Base-by-base conservation (phyloP, 768 basidiomycete species). In the Cyclocybe cylindracea region DNA sequence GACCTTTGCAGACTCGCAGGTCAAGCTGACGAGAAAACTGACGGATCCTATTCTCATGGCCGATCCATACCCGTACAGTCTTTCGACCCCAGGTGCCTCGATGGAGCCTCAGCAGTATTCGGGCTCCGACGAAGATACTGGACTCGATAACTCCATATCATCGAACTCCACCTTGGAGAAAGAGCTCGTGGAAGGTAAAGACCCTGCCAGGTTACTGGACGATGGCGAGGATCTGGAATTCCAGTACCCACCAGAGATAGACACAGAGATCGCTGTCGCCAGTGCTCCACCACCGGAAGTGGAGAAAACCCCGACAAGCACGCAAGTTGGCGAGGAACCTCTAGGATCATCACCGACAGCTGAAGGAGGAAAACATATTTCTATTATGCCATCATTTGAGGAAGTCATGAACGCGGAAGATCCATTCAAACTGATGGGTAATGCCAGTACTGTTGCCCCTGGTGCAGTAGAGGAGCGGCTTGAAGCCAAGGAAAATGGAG, bases 31-130 rank as follows among this genome's bases (percentile, higher is more conserved):
- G 7, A 56, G 58, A 34, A 59, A 58, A 40, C 51, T 71, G 5
- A 66, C 65, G 35, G 63, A 65, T 24, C 72, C 71, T 14, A 57
- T 72, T 49, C 55, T 78, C 10, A 61, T 68, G 48, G 48, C 66
- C 19, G 78, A 78, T 55, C 75, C 78, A 2, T 79, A 75, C 55
- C 79, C 79, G 1, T 75, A 75, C 43, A 76, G 74, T 53, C 68
- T 81, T 36, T 79, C 79, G 0, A 76, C 77, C 1, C 78, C 77
- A 10, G 62, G 57, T 13, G 34, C 55, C 10, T 54, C 66, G 13
- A 24, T 44, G 11, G 38, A 56, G 31, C 45, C 46, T 42, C 14
- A 37, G 2, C 41, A 51, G 14, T 51, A 51, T 5, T 50, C 54
- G 33, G 62, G 56, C 5, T 61, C 63, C 9, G 70, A 68, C 18